Conservation (phyloP, 345 rosid species). For the Boechera stricta region DNA sequence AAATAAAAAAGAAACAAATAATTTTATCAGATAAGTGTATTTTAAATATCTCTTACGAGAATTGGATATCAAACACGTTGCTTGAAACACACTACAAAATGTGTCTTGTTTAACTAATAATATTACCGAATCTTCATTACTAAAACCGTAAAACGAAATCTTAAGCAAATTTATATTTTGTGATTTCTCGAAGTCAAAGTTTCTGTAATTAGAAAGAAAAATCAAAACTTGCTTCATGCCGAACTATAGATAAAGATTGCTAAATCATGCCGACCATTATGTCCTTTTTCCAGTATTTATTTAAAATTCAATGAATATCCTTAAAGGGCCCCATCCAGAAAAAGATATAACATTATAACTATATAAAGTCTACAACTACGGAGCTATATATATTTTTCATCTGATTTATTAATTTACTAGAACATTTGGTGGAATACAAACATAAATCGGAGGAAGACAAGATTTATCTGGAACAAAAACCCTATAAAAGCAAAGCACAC, state of each 20-base stretch:
- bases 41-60: background rate
- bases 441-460: no score
- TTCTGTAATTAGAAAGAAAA: slow-evolving; percentile 41
- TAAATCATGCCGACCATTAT: slow-evolving; percentile 42
- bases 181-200: slow-evolving; percentile 31
- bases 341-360: background rate
- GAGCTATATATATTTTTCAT: background rate
- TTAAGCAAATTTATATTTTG: background rate
- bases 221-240: slow-evolving; percentile 29
- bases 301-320: slow-evolving; percentile 10
- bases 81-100: background rate
- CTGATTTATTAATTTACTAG: no score
- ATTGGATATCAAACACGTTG: slow-evolving; percentile 9
- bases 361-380: slow-evolving; percentile 1
- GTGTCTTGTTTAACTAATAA: background rate
- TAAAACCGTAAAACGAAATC: slow-evolving; percentile 15
- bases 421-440: no score
- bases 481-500: no score
- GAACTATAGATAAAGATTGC: slow-evolving; percentile 17
- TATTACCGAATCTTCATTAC: slow-evolving; percentile 15
- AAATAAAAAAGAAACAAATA: no score
- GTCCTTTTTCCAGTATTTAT: slow-evolving; percentile 14
- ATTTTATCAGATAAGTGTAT: no score
- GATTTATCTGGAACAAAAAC: no score
- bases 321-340: background rate